These are phyloP conservation scores for Tricholoma hemisulphureum DNA, from an alignment of 768 basidiomycete genomes.

Conservation along the genomic window DNA sequence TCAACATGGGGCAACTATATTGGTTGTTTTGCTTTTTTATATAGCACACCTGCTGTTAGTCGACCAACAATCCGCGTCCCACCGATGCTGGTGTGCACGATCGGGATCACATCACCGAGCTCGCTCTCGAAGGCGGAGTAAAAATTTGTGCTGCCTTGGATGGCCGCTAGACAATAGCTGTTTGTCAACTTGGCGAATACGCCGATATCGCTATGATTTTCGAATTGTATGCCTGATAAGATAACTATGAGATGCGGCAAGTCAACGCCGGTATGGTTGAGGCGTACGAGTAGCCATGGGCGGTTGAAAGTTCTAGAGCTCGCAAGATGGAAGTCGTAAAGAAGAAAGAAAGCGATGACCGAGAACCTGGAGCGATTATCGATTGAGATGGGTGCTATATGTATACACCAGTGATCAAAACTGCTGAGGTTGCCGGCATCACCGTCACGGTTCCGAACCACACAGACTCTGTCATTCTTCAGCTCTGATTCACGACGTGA, in stretches of 20 bases:
- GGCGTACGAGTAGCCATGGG: conserved; percentile 51
- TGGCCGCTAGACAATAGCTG: conserved; percentile 92
- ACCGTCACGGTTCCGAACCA: not conserved
- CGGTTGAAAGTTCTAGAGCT: conserved; percentile 5
- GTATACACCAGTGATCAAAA: too few relatives aligned
- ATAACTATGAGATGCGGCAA: conserved; percentile 16
- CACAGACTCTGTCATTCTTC: too few relatives aligned
- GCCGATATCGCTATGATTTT: conserved; percentile 93
- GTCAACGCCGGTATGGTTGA: not conserved
- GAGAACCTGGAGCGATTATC: too few relatives aligned
- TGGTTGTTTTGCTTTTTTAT: not conserved
- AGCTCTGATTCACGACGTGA: not conserved
- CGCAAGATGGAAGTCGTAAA: conserved; percentile 5
- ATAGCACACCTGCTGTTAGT: conserved; percentile 74
- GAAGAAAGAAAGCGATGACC: not conserved
- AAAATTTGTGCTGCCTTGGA: conserved; percentile 95
- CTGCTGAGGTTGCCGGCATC: too few relatives aligned
- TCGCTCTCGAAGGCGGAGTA: conserved; percentile 97
- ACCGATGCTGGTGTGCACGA: conserved; percentile 93
- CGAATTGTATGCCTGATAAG: conserved; percentile 80
- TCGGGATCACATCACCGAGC: conserved; percentile 88
- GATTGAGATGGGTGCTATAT: too few relatives aligned
- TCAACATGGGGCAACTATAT: not conserved
- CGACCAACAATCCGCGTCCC: conserved; percentile 94
- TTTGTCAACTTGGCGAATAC: conserved; percentile 98